Percentiles rank a stretch among this genome's conserved stretches.
These are phyloP conservation scores for Craspedostauros australis DNA, from an alignment of 108 stramenopile species.

Conservation along the genomic window DNA sequence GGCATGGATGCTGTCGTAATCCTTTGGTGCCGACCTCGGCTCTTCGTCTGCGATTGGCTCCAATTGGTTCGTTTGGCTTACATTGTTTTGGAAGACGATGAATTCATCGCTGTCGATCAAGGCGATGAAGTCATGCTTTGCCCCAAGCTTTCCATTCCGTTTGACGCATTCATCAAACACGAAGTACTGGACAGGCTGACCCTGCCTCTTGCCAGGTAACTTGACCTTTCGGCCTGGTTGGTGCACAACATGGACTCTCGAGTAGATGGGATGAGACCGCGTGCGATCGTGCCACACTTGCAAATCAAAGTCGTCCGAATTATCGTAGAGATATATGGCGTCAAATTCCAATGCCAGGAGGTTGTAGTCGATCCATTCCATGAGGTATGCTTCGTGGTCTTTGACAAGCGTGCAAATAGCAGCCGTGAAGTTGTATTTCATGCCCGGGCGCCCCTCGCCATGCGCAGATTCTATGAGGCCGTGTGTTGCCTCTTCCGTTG, in stretches of 20 bases:
- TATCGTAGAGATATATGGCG: slow-evolving; percentile 26
- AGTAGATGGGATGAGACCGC: slow-evolving; percentile 4
- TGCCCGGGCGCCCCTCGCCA: not conserved
- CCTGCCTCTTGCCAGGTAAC: not conserved
- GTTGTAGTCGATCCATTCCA: slow-evolving; percentile 30
- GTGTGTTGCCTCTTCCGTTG: too few relatives aligned
- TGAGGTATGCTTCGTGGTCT: slow-evolving; percentile 19
- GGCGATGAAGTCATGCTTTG: slow-evolving; percentile 3
- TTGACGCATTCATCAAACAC: not conserved
- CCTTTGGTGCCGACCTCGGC: too few relatives aligned
- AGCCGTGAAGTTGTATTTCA: slow-evolving; percentile 4
- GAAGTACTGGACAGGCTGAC: not conserved
- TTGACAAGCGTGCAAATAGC: slow-evolving; percentile 22
- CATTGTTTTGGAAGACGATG: not conserved
- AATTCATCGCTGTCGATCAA: slow-evolving; percentile 19
- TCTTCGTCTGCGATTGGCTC: too few relatives aligned
- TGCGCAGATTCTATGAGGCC: too few relatives aligned
- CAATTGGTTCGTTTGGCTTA: not conserved
- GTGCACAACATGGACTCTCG: not conserved
- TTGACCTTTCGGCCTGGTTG: not conserved
- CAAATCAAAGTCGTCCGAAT: slow-evolving; percentile 9
- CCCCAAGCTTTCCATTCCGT: not conserved
- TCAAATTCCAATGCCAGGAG: slow-evolving; percentile 22
- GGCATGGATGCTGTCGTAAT: slow-evolving; percentile 19
- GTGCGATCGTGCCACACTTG: slow-evolving; percentile 6